Conservation (phyloP, 1,284 basidiomycete species). For the Takashimella koratensis region DNA sequence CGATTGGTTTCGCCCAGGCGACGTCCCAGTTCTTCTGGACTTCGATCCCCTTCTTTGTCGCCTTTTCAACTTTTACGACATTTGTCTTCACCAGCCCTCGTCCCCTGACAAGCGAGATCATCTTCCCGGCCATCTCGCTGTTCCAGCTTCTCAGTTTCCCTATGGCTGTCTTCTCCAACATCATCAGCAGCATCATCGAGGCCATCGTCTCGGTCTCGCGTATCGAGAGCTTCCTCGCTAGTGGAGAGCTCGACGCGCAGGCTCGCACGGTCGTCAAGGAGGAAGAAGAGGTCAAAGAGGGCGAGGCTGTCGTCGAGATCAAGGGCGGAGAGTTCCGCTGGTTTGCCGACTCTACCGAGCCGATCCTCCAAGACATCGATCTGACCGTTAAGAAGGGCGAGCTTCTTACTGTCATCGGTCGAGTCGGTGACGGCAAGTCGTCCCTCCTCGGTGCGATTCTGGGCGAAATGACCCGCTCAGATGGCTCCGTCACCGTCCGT, state of each 20-base stretch:
- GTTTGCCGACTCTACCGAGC: conserved; percentile 56
- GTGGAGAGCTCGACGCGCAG: conserved; percentile 74
- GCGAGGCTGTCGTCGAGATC: conserved; percentile 71
- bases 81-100: conserved; percentile 65
- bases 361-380: conserved; percentile 73
- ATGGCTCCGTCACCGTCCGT: conserved; percentile 67
- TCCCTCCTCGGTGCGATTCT: conserved; percentile 50
- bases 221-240: conserved; percentile 69
- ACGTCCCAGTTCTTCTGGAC: conserved; percentile 35
- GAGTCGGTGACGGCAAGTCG: conserved; percentile 90
- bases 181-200: conserved; percentile 50
- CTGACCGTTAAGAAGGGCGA: conserved; percentile 78
- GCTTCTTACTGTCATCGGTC: conserved; percentile 77
- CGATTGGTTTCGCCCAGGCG: conserved; percentile 67
- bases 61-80: conserved; percentile 77
- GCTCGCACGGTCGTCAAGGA: conserved; percentile 57
- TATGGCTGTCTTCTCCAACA: conserved; percentile 62
- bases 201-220: conserved; percentile 81
- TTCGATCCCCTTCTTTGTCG: conserved; percentile 61
- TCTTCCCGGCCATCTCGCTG: conserved; percentile 90
- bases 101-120: conserved; percentile 82
- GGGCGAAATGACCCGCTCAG: conserved; percentile 78
- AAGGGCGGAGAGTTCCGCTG: conserved; percentile 73
- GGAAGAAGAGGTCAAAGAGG: conserved; percentile 48
- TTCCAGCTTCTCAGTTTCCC: conserved; percentile 90